Percentiles rank a stretch among this genome's conserved stretches.
Evolutionary conservation across 139 green algal genomes (phyloP).

Genomic region (Micractinium conductrix): DNA sequence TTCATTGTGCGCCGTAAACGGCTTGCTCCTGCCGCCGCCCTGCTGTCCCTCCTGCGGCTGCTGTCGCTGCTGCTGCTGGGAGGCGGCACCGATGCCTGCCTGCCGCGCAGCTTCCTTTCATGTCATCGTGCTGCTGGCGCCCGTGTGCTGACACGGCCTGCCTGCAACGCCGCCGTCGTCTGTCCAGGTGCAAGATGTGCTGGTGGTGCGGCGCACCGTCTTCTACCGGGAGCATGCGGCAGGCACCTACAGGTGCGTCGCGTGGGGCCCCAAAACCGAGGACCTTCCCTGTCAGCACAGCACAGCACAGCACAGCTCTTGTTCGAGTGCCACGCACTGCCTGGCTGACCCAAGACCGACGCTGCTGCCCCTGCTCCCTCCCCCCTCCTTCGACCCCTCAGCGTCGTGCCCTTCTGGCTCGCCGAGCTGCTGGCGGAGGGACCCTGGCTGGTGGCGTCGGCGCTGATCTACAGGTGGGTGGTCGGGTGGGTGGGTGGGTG

Average conservation of each 20-base stretch:
- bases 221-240: conserved; percentile 17
- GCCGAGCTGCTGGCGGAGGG: conserved; percentile 49
- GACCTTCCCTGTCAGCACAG: too few species aligned
- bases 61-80: too few species aligned
- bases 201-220: conserved; percentile 11
- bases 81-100: too few species aligned
- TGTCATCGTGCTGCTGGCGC: not conserved
- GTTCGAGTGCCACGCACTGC: too few species aligned
- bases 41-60: too few species aligned
- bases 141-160: not conserved
- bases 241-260: too few species aligned
- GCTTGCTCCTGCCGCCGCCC: too few species aligned
- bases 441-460: conserved; percentile 47
- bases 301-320: too few species aligned
- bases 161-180: not conserved
- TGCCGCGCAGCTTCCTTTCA: not conserved
- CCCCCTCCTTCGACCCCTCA: not conserved
- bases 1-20: conserved; percentile 24
- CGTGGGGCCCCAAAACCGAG: too few species aligned
- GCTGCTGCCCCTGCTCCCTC: too few species aligned
- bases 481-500: too few species aligned
- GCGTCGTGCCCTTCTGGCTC: conserved; percentile 2
- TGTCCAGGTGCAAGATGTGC: not conserved
- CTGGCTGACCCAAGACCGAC: too few species aligned
- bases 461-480: conserved; percentile 69